Evolutionary conservation across 306 rosid species (phyloP).

Genomic region (Acmispon strigosus): DNA sequence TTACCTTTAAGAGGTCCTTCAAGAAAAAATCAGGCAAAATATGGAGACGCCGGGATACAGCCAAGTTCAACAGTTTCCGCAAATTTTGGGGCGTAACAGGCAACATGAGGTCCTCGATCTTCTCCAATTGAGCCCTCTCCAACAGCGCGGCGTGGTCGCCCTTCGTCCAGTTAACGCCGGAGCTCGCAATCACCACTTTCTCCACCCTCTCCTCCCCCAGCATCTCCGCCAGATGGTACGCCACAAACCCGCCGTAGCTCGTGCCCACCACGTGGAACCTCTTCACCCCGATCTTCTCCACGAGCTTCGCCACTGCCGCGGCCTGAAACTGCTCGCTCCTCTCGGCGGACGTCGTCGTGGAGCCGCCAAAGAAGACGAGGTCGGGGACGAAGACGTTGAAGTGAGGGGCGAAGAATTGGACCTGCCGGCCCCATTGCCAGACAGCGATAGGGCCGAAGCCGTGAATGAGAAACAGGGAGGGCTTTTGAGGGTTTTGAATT

Average conservation of each 20-base stretch:
- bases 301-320: constrained; percentile 41
- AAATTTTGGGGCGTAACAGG: constrained; percentile 59
- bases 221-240: constrained; percentile 57
- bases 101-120: constrained; percentile 62
- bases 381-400: constrained; percentile 79
- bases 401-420: constrained; percentile 44
- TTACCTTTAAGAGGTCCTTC: constrained; percentile 48
- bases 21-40: constrained; percentile 54
- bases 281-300: constrained; percentile 41
- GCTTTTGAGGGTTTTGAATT: constrained; percentile 10
- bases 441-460: constrained; percentile 75
- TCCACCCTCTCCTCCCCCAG: constrained; percentile 69
- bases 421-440: constrained; percentile 92
- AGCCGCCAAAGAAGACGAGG: constrained; percentile 70
- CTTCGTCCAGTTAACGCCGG: constrained; percentile 60
- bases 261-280: constrained; percentile 61
- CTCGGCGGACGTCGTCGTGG: constrained; percentile 46
- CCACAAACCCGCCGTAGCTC: constrained; percentile 87
- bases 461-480: constrained; percentile 57
- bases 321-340: constrained; percentile 73
- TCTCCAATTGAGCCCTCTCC: constrained; percentile 46
- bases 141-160: constrained; percentile 38
- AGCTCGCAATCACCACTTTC: constrained; percentile 84
- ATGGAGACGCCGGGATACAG: constrained; percentile 17
- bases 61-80: constrained; percentile 39